Percentiles rank a stretch among this genome's conserved stretches.
Evolutionary conservation across 2,329 filamentous ascomycete species (phyloP).

Genomic region (Raffaelea ambrosiae): DNA sequence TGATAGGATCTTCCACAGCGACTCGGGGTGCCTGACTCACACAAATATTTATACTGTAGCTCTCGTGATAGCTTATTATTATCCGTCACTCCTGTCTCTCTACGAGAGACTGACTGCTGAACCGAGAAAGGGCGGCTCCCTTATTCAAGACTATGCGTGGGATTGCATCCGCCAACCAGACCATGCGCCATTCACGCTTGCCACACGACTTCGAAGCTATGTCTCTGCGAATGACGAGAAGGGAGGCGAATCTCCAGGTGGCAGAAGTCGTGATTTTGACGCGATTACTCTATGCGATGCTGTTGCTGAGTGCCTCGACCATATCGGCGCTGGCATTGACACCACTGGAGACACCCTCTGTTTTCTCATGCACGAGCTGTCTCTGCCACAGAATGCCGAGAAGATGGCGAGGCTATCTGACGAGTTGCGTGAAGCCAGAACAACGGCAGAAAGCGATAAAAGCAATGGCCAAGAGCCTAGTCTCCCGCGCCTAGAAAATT

Average conservation of each 20-base stretch:
- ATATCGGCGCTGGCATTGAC: slow-evolving; percentile 7
- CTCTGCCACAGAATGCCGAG: background rate
- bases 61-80: too few species aligned
- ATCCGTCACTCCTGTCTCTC: background rate
- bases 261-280: background rate
- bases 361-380: slow-evolving; percentile 4
- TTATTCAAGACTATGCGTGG: slow-evolving; percentile 4
- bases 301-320: slow-evolving; percentile 7
- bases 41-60: too few species aligned
- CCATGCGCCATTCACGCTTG: slow-evolving; percentile 1
- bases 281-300: too few species aligned
- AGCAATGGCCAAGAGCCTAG: too few species aligned
- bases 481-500: too few species aligned
- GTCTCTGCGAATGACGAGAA: background rate
- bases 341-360: slow-evolving; percentile 6
- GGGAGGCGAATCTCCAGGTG: background rate
- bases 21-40: too few species aligned
- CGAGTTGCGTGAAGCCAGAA: background rate
- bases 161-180: background rate
- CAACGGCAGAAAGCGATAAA: too few species aligned
- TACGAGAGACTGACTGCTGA: background rate
- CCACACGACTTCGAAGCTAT: slow-evolving; percentile 1
- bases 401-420: background rate
- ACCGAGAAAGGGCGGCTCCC: slow-evolving; percentile 1
- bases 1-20: too few species aligned